Evolutionary conservation across 805 yeast species (phyloP).

Genomic region (Lipomyces spencermartinsiae): DNA sequence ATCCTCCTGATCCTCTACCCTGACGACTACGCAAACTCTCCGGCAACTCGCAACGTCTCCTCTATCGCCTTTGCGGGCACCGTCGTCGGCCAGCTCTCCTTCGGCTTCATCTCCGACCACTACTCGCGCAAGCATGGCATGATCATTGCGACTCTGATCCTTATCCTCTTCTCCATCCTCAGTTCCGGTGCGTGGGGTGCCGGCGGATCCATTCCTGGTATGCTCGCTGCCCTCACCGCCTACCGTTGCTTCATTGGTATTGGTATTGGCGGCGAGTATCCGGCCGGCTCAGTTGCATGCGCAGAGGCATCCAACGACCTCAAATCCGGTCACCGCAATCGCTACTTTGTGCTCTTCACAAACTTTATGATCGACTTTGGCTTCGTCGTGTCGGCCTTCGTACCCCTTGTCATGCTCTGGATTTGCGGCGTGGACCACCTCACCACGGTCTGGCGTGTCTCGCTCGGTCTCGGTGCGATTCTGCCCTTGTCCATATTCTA

Average conservation of each 20-base stretch:
- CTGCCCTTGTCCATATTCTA: conserved; percentile 81
- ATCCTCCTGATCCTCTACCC: conserved; percentile 74
- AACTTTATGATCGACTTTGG: conserved; percentile 87
- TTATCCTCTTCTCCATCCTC: conserved; percentile 78
- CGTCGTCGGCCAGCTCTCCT: conserved; percentile 80
- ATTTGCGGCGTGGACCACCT: conserved; percentile 75
- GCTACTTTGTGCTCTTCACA: conserved; percentile 90
- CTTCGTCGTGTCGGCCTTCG: conserved; percentile 81
- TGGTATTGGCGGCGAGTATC: conserved; percentile 95
- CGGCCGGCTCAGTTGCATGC: conserved; percentile 90
- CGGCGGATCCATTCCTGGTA: conserved; percentile 69
- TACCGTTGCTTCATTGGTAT: conserved; percentile 88
- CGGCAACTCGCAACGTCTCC: conserved; percentile 78
- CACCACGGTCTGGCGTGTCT: conserved; percentile 87
- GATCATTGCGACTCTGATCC: conserved; percentile 75
- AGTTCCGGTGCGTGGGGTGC: conserved; percentile 90
- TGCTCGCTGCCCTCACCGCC: conserved; percentile 81
- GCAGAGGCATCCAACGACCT: conserved; percentile 85
- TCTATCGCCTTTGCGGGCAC: conserved; percentile 93
- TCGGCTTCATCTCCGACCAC: conserved; percentile 83
- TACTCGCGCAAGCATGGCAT: conserved; percentile 82
- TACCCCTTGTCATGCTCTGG: conserved; percentile 85
- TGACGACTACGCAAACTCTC: conserved; percentile 61
- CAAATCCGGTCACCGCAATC: conserved; percentile 83
- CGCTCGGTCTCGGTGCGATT: conserved; percentile 88